phyloP scores from a whole-genome alignment of 176 grass and related monocot species.

The Thinopyrum elongatum region DNA sequence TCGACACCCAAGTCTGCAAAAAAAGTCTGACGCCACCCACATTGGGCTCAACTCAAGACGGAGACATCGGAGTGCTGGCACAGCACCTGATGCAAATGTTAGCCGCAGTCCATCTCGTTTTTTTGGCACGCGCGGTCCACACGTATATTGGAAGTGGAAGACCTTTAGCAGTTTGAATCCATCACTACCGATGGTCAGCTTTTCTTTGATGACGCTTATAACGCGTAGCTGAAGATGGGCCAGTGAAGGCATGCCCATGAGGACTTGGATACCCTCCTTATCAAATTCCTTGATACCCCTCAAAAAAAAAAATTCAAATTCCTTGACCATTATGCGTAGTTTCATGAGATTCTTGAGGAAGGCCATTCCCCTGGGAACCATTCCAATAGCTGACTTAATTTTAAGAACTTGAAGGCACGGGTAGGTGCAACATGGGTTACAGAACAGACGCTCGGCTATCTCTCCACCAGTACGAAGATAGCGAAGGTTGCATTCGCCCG shows the following conservation, averaged over 20 bases:
- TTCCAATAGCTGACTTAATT: not conserved
- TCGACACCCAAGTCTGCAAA: not conserved
- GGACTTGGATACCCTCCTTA: not conserved
- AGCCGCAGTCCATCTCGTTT: not conserved
- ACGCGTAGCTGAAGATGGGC: not conserved
- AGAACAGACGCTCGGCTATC: not conserved
- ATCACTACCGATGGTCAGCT: not conserved
- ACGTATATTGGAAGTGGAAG: not conserved
- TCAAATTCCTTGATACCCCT: not conserved
- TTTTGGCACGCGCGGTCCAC: too few species aligned
- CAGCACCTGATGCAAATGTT: not conserved
- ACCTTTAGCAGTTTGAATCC: not conserved
- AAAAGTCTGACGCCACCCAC: not conserved
- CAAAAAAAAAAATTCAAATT: too few species aligned
- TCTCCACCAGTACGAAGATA: not conserved
- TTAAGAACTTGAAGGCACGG: not conserved
- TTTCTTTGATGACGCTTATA: not conserved
- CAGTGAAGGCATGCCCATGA: not conserved
- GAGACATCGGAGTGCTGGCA: not conserved
- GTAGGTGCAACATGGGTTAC: not conserved
- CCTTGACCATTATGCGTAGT: rapidly evolving
- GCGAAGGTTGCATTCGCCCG: not conserved
- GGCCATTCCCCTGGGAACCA: not conserved
- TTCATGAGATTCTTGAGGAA: not conserved
- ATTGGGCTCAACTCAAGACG: not conserved